Evolutionary conservation across 2,329 filamentous ascomycete species (phyloP), one percentile per base, ranked within the genome.

Genomic region (Exophiala alcalophila): DNA sequence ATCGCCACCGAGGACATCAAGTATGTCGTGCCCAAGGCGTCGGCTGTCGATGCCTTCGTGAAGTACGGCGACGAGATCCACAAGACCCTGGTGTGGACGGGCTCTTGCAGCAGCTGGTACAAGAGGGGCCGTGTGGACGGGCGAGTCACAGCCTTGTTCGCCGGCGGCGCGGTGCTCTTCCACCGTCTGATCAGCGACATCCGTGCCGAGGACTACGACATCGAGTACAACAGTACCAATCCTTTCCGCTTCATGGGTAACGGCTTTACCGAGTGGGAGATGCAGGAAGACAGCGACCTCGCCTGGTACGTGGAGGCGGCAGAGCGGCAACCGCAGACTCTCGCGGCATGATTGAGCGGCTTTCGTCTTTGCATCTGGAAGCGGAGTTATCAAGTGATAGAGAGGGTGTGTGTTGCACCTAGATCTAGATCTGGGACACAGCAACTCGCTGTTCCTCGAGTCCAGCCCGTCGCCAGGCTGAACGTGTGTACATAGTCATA

Each of bases 251-350:
- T 65, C 41, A 37, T 32, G 21, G 46, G 42, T 55, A 68, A 68
- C 47, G 34, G 58, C 18, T 69, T 66, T 51, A 58, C 61, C 2
- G 67, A 63, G 31, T 39, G 68, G 54, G 66, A 70, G 45, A 58
- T 64, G 56, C 19, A 32, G n/a, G 28, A 40, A 1, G 14, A 12
- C 3, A 31, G 20, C 11, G 38, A 40, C 12, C 18, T 40, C 27
- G 28, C 38, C 3, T 31, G 20, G 26, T 40, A 40, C 23, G 21
- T 40, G 3, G 37, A 36, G 37, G n/a, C n/a, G n/a, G n/a, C n/a
- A n/a, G n/a, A n/a, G n/a, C n/a, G n/a, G n/a, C n/a, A n/a, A n/a
- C n/a, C n/a, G n/a, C n/a, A n/a, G n/a, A n/a, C n/a, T n/a, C n/a
- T n/a, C n/a, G n/a, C n/a, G n/a, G n/a, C n/a, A n/a, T n/a, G n/a